Base-by-base conservation (phyloP, 441 rosid species). In the Sinapis alba region DNA sequence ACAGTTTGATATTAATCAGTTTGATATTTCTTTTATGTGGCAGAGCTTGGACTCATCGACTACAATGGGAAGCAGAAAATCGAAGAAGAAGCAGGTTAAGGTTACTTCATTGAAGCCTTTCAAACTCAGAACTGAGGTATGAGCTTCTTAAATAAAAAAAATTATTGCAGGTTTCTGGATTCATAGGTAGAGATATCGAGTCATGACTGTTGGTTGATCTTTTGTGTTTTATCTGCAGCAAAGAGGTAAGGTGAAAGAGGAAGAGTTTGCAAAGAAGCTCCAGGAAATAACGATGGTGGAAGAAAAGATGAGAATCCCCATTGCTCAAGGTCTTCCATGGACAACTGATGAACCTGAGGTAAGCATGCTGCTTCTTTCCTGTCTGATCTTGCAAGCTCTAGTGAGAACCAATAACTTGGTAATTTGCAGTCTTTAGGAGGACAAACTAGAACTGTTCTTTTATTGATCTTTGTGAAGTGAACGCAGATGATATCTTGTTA, bases 261-360 rank as follows among this genome's bases (percentile, higher is more conserved):
- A 93, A 58, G 97, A 96, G 65, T 88, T 96, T 66, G 68, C 81
- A 69, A 90, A 89, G 83, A 95, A 88, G 84, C 30, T 91, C 10
- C 95, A 84, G 11, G 95, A 93, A 72, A 85, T 85, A 77, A 83
- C 81, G 81, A 63, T 58, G 11, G 96, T 87, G 80, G 93, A 89
- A 81, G 93, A 91, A 82, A 91, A 76, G 78, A 84, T 70, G 77
- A 82, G 96, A 61, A 84, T 93, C 70, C 99, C 94, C 1, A 64
- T 90, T 65, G 98, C 99, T 6, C 98, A 93, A 82, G 99, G 98
- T 76, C 96, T 91, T 75, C 99, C 99, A 32, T 91, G 90, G 91
- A 96, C 99, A 67, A 93, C 97, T 2, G 98, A 96, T 74, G 99
- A 93, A 69, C 97, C 98, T 38, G 97, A 96, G 90, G 99, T 91